A percentile compares a stretch with the other conserved stretches of the same genome.
Conservation (phyloP, 345 rosid species). For the Salix dunnii region DNA sequence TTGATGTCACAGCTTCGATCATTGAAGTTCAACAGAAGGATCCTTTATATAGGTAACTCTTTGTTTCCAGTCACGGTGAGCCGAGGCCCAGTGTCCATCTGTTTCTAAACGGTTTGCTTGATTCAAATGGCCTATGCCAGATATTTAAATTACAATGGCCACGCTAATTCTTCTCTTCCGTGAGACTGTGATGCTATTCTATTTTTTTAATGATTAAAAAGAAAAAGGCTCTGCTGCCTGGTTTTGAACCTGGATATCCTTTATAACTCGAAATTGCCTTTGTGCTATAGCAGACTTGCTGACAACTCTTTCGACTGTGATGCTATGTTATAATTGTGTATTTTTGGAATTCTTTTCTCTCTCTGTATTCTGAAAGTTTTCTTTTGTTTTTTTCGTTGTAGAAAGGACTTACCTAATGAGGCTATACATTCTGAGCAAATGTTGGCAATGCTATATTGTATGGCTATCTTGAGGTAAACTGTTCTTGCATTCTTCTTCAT, state of each 20-base stretch:
- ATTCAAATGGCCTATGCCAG: not conserved
- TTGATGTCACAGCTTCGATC: slow-evolving; percentile 81
- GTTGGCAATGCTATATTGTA: slow-evolving; percentile 71
- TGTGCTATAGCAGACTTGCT: too few species aligned
- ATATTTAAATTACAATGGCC: not conserved
- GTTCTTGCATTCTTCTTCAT: not conserved
- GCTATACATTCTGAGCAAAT: slow-evolving; percentile 64
- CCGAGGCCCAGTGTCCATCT: not conserved
- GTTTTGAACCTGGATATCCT: too few species aligned
- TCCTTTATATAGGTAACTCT: slow-evolving; percentile 56
- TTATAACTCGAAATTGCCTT: too few species aligned
- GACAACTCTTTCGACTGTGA: not conserved
- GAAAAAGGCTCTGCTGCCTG: too few species aligned
- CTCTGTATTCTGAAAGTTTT: not conserved
- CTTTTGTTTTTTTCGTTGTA: slow-evolving; percentile 17
- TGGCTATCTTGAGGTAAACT: slow-evolving; percentile 79
- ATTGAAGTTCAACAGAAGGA: slow-evolving; percentile 76
- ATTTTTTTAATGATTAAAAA: not conserved
- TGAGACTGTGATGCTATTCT: not conserved
- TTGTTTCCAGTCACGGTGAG: not conserved
- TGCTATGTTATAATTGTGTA: not conserved
- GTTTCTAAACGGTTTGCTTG: not conserved
- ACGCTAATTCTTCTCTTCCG: not conserved
- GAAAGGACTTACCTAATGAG: slow-evolving; percentile 43
- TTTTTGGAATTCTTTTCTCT: not conserved